Percentiles rank a stretch among this genome's conserved stretches.
These are phyloP conservation scores for Salix suchowensis DNA, from an alignment of 345 rosid species.

Conservation along the genomic window DNA sequence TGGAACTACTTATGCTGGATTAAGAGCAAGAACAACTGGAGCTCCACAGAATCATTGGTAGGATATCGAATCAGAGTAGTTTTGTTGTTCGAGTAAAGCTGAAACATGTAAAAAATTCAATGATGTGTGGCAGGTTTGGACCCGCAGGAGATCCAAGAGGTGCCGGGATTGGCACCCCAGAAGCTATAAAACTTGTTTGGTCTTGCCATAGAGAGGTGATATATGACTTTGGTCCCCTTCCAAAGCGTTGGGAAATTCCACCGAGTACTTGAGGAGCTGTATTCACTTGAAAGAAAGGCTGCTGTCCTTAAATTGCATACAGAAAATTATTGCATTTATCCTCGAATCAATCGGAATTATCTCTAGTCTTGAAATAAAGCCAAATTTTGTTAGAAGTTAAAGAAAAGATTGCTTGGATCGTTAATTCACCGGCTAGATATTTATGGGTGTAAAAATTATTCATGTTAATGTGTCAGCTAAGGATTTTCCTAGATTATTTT, in stretches of 20 bases:
- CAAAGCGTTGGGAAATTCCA: conserved; percentile 70
- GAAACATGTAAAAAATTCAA: background rate
- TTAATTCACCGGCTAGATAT: too few species aligned
- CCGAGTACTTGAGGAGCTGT: conserved; percentile 41
- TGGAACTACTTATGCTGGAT: conserved; percentile 93
- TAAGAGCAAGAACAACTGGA: conserved; percentile 94
- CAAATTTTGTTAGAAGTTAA: too few species aligned
- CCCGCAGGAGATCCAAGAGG: conserved; percentile 99
- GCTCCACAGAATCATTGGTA: conserved; percentile 99
- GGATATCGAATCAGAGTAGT: background rate
- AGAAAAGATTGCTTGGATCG: too few species aligned
- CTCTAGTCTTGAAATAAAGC: too few species aligned
- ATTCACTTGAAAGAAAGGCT: too few species aligned
- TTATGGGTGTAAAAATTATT: too few species aligned
- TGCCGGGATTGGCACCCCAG: conserved; percentile 97
- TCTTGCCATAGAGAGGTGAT: conserved; percentile 95
- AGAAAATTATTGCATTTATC: too few species aligned
- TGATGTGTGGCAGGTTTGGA: conserved; percentile 67
- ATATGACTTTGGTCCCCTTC: conserved; percentile 80
- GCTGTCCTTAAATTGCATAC: too few species aligned
- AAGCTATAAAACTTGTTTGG: conserved; percentile 96
- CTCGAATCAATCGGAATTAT: too few species aligned
- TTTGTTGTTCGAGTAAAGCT: background rate
- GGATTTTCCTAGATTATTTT: too few species aligned
- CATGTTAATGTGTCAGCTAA: too few species aligned